Conservation (phyloP, 495 filamentous ascomycete genomes). For the Mycothermus thermophilus region DNA sequence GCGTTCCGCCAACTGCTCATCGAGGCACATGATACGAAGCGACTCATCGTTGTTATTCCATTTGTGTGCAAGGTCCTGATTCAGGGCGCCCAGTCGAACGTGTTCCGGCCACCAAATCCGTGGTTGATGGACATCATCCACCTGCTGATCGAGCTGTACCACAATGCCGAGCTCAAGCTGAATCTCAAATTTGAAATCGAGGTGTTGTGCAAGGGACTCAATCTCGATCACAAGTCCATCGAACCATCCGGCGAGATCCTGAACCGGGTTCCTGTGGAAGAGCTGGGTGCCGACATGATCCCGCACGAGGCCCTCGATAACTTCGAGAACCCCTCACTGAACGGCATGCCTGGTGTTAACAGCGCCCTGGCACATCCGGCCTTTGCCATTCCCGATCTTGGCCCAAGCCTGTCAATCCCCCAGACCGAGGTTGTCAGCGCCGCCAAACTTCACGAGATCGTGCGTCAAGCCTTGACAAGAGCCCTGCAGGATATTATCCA, state of each 20-base stretch:
- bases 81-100: conserved; percentile 67
- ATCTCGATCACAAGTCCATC: conserved; percentile 71
- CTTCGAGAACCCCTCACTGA: conserved; percentile 66
- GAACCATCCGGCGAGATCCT: conserved; percentile 72
- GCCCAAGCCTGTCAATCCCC: conserved; percentile 57
- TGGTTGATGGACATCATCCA: conserved; percentile 93
- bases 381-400: conserved; percentile 65
- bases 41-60: conserved; percentile 80
- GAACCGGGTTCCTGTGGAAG: conserved; percentile 52
- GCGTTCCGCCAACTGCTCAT: conserved; percentile 91
- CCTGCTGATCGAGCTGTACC: conserved; percentile 79
- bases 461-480: conserved; percentile 66
- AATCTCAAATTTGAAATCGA: conserved; percentile 98
- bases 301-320: conserved; percentile 42
- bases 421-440: conserved; percentile 61
- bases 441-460: conserved; percentile 62
- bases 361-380: conserved; percentile 61
- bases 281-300: conserved; percentile 36
- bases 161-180: conserved; percentile 81
- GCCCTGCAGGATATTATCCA: conserved; percentile 91
- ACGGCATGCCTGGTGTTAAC: conserved; percentile 53
- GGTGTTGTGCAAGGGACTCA: conserved; percentile 84
- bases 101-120: conserved; percentile 90
- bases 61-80: conserved; percentile 92
- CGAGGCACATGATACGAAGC: conserved; percentile 80